A percentile compares a stretch with the other conserved stretches of the same genome.
These are phyloP conservation scores for Pezicula rhizophila DNA, from an alignment of 2,329 filamentous ascomycete species.

Conservation along the genomic window DNA sequence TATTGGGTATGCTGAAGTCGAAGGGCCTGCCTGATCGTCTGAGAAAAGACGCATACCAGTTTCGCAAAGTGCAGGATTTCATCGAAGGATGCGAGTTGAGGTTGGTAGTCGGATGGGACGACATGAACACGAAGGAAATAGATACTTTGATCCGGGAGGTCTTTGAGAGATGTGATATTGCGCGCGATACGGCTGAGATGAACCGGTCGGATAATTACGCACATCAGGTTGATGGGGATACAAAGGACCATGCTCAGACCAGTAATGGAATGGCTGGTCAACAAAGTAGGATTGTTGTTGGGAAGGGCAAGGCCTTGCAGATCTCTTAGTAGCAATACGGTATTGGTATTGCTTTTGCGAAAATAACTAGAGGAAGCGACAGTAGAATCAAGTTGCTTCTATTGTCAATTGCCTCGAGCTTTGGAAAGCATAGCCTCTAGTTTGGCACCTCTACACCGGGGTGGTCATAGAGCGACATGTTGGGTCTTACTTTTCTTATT, in stretches of 20 bases:
- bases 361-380: too few species aligned
- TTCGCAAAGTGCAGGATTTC: conserved; percentile 43
- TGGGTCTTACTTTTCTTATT: too few species aligned
- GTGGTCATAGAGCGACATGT: too few species aligned
- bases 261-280: neutral
- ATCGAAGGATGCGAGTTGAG: conserved; percentile 48
- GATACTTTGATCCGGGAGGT: conserved; percentile 17
- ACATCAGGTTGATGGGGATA: conserved; percentile 11
- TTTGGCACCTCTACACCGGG: too few species aligned
- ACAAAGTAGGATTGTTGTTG: neutral
- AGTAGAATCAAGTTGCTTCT: too few species aligned
- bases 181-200: conserved; percentile 23
- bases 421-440: too few species aligned
- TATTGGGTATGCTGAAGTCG: conserved; percentile 49
- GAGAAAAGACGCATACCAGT: conserved; percentile 39
- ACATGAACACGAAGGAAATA: conserved; percentile 13
- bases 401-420: too few species aligned
- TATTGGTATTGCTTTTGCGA: too few species aligned
- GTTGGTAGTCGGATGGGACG: conserved; percentile 22
- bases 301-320: neutral
- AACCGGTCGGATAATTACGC: conserved; percentile 19
- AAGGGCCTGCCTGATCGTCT: conserved; percentile 43
- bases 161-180: conserved; percentile 20
- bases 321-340: neutral
- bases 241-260: neutral